Evolutionary conservation across 2,329 filamentous ascomycete genomes (phyloP).

Genomic region (Leptographium radiaticola): DNA sequence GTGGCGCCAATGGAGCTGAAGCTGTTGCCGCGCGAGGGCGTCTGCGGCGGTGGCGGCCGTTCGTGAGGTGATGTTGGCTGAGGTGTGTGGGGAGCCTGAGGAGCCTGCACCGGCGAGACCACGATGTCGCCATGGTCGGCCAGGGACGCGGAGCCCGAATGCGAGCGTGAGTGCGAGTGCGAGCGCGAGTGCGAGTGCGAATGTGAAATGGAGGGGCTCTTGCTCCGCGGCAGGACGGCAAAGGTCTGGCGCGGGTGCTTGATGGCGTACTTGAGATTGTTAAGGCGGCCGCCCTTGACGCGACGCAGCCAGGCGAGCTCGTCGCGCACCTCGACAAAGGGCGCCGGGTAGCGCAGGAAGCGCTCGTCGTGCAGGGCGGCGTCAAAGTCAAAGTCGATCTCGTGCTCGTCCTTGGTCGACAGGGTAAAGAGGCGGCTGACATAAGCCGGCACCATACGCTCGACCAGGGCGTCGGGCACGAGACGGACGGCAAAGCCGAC

Average conservation of each 20-base stretch:
- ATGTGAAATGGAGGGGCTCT: slow-evolving; percentile 49
- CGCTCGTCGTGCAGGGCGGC: slow-evolving; percentile 35
- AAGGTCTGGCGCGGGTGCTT: slow-evolving; percentile 62
- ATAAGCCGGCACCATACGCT: slow-evolving; percentile 37
- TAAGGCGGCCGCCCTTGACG: slow-evolving; percentile 70
- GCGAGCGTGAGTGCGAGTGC: slow-evolving; percentile 43
- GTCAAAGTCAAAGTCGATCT: slow-evolving; percentile 21
- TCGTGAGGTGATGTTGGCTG: too few relatives aligned
- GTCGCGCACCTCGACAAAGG: slow-evolving; percentile 62
- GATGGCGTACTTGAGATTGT: slow-evolving; percentile 68
- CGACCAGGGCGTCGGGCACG: slow-evolving; percentile 60
- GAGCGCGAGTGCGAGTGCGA: slow-evolving; percentile 50
- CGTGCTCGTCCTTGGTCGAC: slow-evolving; percentile 15
- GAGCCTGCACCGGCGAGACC: too few relatives aligned
- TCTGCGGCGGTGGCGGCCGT: slow-evolving; percentile 33
- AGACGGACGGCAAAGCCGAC: slow-evolving; percentile 70
- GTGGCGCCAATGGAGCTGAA: slow-evolving; percentile 19
- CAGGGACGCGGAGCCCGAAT: not conserved
- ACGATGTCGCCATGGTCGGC: too few relatives aligned
- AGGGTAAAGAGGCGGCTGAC: slow-evolving; percentile 32
- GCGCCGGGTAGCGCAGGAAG: slow-evolving; percentile 56
- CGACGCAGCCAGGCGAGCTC: slow-evolving; percentile 70
- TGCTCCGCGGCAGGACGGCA: slow-evolving; percentile 46
- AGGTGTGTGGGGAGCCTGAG: too few relatives aligned
- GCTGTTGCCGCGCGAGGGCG: slow-evolving; percentile 46